These are phyloP conservation scores for Trifolium dubium DNA, from an alignment of 306 rosid genomes.

Conservation along the genomic window DNA sequence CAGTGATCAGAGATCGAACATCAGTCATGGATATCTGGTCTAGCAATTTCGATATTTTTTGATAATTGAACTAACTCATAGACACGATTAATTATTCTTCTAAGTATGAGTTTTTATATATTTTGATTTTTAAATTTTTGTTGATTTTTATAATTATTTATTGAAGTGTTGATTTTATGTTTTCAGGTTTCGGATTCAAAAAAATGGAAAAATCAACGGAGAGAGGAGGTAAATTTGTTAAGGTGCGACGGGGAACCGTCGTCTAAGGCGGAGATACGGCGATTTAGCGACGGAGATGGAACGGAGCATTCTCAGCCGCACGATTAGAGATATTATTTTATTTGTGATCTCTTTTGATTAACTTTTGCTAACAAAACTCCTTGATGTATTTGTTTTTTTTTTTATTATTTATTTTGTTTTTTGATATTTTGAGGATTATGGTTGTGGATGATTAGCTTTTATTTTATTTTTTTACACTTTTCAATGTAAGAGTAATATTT, in stretches of 20 bases:
- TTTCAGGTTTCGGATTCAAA: conserved; percentile 37
- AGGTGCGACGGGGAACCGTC: conserved; percentile 39
- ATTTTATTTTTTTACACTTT: neutral
- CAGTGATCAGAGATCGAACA: too few relatives aligned
- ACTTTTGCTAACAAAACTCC: conserved; percentile 42
- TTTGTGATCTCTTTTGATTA: conserved; percentile 36
- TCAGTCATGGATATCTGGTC: too few relatives aligned
- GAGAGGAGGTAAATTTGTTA: conserved; percentile 28
- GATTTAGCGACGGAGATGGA: conserved; percentile 29
- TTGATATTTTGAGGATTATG: conserved; percentile 31
- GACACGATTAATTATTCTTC: neutral
- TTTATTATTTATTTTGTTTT: neutral
- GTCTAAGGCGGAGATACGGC: conserved; percentile 28
- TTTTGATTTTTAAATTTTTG: neutral
- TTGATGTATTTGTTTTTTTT: conserved; percentile 7
- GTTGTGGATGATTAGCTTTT: conserved; percentile 19
- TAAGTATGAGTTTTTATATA: neutral
- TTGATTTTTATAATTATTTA: too few relatives aligned
- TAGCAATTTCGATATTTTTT: too few relatives aligned
- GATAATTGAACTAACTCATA: too few relatives aligned
- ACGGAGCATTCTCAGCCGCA: conserved; percentile 38
- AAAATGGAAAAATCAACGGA: conserved; percentile 19
- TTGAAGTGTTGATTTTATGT: neutral
- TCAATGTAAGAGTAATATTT: neutral
- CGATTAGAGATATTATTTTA: conserved; percentile 37